Base-by-base conservation (phyloP, 257 asterid species). In the Solanum megistacrolobum region DNA sequence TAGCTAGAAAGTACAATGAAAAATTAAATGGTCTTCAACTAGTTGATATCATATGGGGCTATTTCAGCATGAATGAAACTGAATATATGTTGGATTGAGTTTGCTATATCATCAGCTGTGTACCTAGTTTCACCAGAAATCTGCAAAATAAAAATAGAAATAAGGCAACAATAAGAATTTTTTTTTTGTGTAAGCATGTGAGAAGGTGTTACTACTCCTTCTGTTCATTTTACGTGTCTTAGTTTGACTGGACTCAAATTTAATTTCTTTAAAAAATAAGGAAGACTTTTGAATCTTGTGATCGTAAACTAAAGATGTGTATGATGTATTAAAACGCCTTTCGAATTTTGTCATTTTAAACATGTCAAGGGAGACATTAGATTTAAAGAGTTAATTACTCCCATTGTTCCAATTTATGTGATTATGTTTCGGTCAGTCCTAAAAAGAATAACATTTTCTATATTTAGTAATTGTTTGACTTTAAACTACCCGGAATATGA, bases 101-200 rank as follows among this genome's bases (percentile, higher is more conserved):
- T 96, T 72, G 99, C 99, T 72, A 97, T 93, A 78, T 97, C 98
- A 88, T 97, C 96, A 6, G 99, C 98, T 32, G 98, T 90, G 88
- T 92, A 93, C 87, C 95, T 92, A 68, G 92, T 91, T 83, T 95
- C 99, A 39, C 96, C 96, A 41, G 91, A 92, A 36, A 96, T 92
- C 99, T 97, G 92, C 91, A 90, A 82, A 89, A 5, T 71, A 83
- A 90, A 41, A 6, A 48, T n/a, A 36, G 35, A 55, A 52, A 83
- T 12, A 1, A 82, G 18, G 85, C 27, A 69, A 69, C 5, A 29
- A 69, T 58, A 58, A 52, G 32, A 9, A 13, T n/a, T n/a, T n/a
- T n/a, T n/a, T n/a, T n/a, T n/a, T 0, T 69, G 75, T 68, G 16
- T 68, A 68, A 68, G 75, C 36, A 68, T 68, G 76, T 69, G 74